phyloP scores from a whole-genome alignment of 371 early-diverging fungal species.

The Nosema muscidifuracis region DNA sequence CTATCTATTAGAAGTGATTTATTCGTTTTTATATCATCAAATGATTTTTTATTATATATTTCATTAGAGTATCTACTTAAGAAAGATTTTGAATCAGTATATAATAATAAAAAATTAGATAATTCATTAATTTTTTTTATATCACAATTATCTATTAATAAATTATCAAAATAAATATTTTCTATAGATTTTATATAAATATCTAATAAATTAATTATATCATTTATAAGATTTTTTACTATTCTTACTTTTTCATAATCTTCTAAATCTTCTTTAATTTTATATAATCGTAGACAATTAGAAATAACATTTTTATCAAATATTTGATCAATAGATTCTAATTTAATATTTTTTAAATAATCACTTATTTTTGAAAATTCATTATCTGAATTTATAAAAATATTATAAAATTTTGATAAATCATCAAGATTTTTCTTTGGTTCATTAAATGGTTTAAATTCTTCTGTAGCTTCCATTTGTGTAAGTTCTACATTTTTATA shows the following conservation, averaged over 20 bases:
- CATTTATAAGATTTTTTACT: slow-evolving; percentile 9
- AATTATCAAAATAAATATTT: slow-evolving; percentile 28
- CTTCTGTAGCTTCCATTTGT: slow-evolving; percentile 19
- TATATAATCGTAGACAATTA: slow-evolving; percentile 8
- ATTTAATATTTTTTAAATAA: background rate
- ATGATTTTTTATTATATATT: slow-evolving; percentile 19
- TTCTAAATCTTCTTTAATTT: background rate
- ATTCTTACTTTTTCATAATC: slow-evolving; percentile 33
- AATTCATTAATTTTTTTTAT: slow-evolving; percentile 17
- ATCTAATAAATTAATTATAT: slow-evolving; percentile 2
- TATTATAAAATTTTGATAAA: slow-evolving; percentile 32
- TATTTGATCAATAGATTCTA: background rate
- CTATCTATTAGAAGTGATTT: slow-evolving; percentile 2
- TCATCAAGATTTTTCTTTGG: slow-evolving; percentile 43
- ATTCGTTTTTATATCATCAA: slow-evolving; percentile 22
- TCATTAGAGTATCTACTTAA: slow-evolving; percentile 24
- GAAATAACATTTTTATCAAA: background rate
- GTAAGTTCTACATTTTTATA: slow-evolving; percentile 2
- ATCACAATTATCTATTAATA: slow-evolving; percentile 1
- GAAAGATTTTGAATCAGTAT: slow-evolving; percentile 22
- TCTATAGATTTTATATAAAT: slow-evolving; percentile 6
- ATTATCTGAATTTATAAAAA: slow-evolving; percentile 21
- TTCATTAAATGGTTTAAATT: slow-evolving; percentile 42
- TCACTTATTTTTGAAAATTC: slow-evolving; percentile 7
- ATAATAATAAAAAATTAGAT: slow-evolving; percentile 26